Evolutionary conservation across 1,284 basidiomycete species (phyloP).

Genomic region (Microbotryum violaceum): DNA sequence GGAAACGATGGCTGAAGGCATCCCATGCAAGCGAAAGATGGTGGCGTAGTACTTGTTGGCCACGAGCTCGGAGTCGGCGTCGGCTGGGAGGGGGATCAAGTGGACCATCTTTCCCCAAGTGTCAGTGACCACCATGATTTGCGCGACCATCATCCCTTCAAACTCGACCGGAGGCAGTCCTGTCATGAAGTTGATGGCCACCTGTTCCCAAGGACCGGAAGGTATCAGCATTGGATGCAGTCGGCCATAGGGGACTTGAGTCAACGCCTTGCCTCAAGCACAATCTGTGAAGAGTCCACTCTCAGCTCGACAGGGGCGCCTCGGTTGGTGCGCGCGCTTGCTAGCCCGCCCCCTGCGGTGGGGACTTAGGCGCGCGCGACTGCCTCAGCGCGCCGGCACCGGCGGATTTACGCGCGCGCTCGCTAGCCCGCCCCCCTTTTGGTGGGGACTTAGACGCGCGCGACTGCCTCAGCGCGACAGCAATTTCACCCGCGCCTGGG

Average conservation of each 20-base stretch:
- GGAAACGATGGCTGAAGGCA: conserved; percentile 44
- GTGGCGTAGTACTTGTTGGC: not conserved
- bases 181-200: conserved; percentile 45
- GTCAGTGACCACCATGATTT: conserved; percentile 5
- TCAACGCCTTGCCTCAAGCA: conserved; percentile 19
- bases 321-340: no score
- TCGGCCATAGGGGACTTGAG: conserved; percentile 36
- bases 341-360: no score
- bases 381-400: no score
- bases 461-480: no score
- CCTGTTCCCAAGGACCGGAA: conserved; percentile 40
- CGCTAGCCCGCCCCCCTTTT: no score
- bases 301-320: no score
- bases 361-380: no score
- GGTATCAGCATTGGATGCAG: conserved; percentile 41
- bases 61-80: not conserved
- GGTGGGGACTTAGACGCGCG: no score
- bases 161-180: not conserved
- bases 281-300: no score
- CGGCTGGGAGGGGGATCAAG: conserved; percentile 7
- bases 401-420: no score
- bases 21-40: conserved; percentile 7
- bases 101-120: conserved; percentile 7
- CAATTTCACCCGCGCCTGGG: no score
- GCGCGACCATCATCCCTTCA: not conserved